These are phyloP conservation scores for Rusavskia elegans DNA, from an alignment of 495 filamentous ascomycete species.

Conservation along the genomic window DNA sequence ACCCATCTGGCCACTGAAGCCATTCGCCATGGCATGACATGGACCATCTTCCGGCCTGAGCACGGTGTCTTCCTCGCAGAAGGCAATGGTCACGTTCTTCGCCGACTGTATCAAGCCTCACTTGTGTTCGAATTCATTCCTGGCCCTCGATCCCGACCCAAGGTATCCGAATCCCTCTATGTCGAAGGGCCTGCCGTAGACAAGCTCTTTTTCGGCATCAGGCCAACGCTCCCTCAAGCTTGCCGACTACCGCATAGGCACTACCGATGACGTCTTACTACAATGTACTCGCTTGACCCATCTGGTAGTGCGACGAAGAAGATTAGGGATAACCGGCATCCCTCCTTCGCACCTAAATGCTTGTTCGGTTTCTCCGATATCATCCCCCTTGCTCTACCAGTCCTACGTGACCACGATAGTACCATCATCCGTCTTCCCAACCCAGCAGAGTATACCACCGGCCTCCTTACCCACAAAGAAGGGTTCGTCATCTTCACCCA, in stretches of 20 bases:
- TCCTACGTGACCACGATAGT: not conserved
- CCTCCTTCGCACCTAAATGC: not conserved
- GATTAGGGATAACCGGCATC: not conserved
- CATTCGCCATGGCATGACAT: constrained; percentile 20
- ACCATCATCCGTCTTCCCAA: constrained; percentile 2
- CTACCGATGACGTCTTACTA: not conserved
- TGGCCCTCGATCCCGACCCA: not conserved
- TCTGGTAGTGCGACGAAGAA: not conserved
- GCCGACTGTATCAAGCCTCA: not conserved
- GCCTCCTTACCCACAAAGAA: constrained; percentile 4
- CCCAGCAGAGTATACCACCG: constrained; percentile 2
- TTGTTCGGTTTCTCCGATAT: constrained; percentile 6
- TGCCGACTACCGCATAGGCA: not conserved
- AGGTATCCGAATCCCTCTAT: not conserved
- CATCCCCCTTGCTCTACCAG: constrained; percentile 2
- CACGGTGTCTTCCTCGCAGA: constrained; percentile 18
- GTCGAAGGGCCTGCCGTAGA: constrained; percentile 3
- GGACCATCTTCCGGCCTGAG: constrained; percentile 17
- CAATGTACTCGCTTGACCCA: not conserved
- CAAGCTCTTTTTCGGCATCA: constrained; percentile 8
- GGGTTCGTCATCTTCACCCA: constrained; percentile 8
- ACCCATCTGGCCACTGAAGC: constrained; percentile 17
- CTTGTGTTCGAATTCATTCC: not conserved
- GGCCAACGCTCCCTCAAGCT: not conserved
- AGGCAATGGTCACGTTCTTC: constrained; percentile 15